A percentile compares a stretch with the other conserved stretches of the same genome.
phyloP scores from a whole-genome alignment of 2,329 filamentous ascomycete genomes.

The Trichophyton simii region DNA sequence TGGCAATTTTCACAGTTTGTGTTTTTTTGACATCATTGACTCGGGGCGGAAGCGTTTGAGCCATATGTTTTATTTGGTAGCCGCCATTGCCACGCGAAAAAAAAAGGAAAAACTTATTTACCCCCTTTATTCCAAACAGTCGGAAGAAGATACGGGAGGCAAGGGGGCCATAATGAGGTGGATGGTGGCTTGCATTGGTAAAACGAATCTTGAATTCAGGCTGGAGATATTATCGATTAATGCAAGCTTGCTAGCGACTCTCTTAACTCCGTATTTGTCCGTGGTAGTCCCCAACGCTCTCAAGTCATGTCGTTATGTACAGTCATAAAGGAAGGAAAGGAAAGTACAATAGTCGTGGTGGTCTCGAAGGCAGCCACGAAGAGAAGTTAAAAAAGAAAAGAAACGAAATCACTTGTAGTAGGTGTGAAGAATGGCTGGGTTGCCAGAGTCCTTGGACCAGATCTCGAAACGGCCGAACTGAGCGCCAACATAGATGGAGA shows the following conservation, averaged over 20 bases:
- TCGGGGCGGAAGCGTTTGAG: not conserved
- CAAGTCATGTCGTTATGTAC: not conserved
- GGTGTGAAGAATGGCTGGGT: conserved; percentile 3
- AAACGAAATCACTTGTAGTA: not conserved
- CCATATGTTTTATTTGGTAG: not conserved
- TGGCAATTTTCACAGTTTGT: not conserved
- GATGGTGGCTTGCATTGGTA: not conserved
- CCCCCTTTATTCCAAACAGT: not conserved
- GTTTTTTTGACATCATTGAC: not conserved
- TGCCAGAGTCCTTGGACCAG: conserved; percentile 6
- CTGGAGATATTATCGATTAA: not conserved
- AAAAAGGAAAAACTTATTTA: not conserved
- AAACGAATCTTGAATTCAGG: not conserved
- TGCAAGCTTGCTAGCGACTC: not conserved
- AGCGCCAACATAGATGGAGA: not conserved
- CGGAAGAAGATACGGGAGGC: not conserved
- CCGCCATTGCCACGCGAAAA: not conserved
- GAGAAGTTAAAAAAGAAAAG: not conserved
- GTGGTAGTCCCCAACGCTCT: not conserved
- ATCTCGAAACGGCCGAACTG: conserved; percentile 3
- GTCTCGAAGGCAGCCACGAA: not conserved
- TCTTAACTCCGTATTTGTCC: not conserved
- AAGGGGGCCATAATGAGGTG: not conserved
- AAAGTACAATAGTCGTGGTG: not conserved
- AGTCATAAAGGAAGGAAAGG: not conserved